Percentiles rank a stretch among this genome's conserved stretches.
These are phyloP conservation scores for Lepidium didymum DNA, from an alignment of 345 rosid species.

Conservation along the genomic window DNA sequence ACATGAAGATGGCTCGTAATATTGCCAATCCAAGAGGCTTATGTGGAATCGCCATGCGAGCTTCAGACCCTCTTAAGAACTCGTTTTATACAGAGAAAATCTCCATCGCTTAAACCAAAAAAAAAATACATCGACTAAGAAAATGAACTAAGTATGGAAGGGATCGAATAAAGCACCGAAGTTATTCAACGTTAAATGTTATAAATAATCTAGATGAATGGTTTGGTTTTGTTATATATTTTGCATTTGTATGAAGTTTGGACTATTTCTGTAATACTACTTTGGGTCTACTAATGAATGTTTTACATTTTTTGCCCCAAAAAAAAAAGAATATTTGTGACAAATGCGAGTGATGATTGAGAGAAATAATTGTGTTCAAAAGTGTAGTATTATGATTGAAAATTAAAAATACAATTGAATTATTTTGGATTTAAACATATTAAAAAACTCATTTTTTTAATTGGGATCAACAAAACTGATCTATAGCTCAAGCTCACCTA, in stretches of 20 bases:
- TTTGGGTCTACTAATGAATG: too few relatives aligned
- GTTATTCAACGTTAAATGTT: not conserved
- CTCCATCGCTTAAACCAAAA: not conserved
- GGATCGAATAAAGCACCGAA: not conserved
- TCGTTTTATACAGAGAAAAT: not conserved
- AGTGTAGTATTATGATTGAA: too few relatives aligned
- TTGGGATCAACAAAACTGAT: too few relatives aligned
- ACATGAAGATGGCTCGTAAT: slow-evolving; percentile 60
- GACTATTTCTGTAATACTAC: too few relatives aligned
- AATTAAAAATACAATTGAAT: too few relatives aligned
- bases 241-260: not conserved
- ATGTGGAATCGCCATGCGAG: slow-evolving; percentile 83
- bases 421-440: too few relatives aligned
- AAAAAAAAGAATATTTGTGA: too few relatives aligned
- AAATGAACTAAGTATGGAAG: not conserved
- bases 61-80: slow-evolving; percentile 75
- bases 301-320: too few relatives aligned
- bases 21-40: slow-evolving; percentile 37
- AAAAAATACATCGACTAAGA: not conserved
- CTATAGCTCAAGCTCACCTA: too few relatives aligned
- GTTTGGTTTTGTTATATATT: not conserved
- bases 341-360: too few relatives aligned
- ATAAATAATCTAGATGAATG: not conserved
- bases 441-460: too few relatives aligned
- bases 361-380: too few relatives aligned